Conservation (phyloP, 345 rosid species). For the Aquilaria sinensis region DNA sequence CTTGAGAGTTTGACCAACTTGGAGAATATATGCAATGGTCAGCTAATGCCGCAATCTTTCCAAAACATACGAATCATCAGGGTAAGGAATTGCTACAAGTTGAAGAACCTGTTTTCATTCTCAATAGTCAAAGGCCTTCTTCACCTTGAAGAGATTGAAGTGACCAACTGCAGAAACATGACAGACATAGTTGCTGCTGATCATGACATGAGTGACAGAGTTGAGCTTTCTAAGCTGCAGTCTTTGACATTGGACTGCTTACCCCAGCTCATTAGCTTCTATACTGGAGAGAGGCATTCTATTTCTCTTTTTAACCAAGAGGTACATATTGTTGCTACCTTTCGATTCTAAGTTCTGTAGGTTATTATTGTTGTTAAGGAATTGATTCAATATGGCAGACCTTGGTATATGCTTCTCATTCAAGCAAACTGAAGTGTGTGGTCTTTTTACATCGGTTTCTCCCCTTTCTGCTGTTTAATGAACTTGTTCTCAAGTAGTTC, state of each 20-base stretch:
- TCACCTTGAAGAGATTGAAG: constrained; percentile 15
- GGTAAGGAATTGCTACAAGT: constrained; percentile 9
- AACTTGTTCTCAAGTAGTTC: too few relatives aligned
- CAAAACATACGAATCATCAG: constrained; percentile 2
- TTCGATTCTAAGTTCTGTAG: too few relatives aligned
- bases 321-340: background rate
- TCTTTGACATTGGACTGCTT: constrained; percentile 5
- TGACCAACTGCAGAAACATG: constrained; percentile 10
- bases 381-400: too few relatives aligned
- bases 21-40: constrained; percentile 18
- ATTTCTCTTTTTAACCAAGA: background rate
- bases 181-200: constrained; percentile 11
- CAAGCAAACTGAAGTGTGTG: too few relatives aligned
- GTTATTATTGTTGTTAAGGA: too few relatives aligned
- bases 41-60: constrained; percentile 1
- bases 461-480: too few relatives aligned
- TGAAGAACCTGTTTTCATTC: constrained; percentile 19
- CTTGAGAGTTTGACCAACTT: constrained; percentile 12
- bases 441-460: too few relatives aligned
- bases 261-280: constrained; percentile 12
- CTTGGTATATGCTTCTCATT: too few relatives aligned
- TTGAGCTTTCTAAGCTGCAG: constrained; percentile 1
- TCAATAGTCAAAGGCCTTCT: constrained; percentile 8
- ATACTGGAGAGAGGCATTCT: background rate
- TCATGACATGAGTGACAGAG: background rate